A percentile compares a stretch with the other conserved stretches of the same genome.
phyloP scores from a whole-genome alignment of 768 basidiomycete genomes.

The Gloeophyllum trabeum region DNA sequence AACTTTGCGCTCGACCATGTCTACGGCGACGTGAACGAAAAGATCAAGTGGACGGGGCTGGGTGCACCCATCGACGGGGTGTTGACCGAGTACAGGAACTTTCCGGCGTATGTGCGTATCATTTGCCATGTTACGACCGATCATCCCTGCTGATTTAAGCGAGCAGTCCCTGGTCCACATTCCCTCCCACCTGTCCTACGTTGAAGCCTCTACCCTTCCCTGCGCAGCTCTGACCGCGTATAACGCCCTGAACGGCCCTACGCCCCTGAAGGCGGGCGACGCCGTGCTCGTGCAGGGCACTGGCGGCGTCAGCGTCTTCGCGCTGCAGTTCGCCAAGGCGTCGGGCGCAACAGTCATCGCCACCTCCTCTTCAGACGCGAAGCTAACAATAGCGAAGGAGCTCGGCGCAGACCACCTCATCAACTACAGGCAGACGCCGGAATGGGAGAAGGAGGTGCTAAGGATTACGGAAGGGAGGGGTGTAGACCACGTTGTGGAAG shows the following conservation, averaged over 20 bases:
- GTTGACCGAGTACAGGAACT: slow-evolving; percentile 8
- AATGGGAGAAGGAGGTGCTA: slow-evolving; percentile 41
- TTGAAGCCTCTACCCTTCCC: slow-evolving; percentile 11
- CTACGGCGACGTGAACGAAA: background rate
- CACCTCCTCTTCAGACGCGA: slow-evolving; percentile 56
- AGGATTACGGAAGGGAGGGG: slow-evolving; percentile 18
- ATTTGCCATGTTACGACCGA: too few species aligned
- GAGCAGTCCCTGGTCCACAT: slow-evolving; percentile 14
- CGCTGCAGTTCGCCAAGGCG: slow-evolving; percentile 45
- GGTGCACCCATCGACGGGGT: slow-evolving; percentile 6
- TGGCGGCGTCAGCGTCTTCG: slow-evolving; percentile 48
- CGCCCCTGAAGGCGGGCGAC: slow-evolving; percentile 44
- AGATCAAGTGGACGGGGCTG: background rate
- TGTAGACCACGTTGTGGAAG: slow-evolving; percentile 28
- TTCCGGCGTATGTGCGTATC: slow-evolving; percentile 8
- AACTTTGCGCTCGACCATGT: too few species aligned
- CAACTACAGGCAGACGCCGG: slow-evolving; percentile 41
- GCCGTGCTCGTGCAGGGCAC: slow-evolving; percentile 42
- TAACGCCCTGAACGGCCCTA: slow-evolving; percentile 37
- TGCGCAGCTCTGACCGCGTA: slow-evolving; percentile 56
- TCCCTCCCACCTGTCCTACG: slow-evolving; percentile 18
- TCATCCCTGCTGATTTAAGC: too few species aligned
- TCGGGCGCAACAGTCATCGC: slow-evolving; percentile 52
- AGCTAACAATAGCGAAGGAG: slow-evolving; percentile 35
- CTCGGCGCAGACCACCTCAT: slow-evolving; percentile 43